Evolutionary conservation across 164 flowering plant genomes (phyloP).

Genomic region (Houttuynia cordata): DNA sequence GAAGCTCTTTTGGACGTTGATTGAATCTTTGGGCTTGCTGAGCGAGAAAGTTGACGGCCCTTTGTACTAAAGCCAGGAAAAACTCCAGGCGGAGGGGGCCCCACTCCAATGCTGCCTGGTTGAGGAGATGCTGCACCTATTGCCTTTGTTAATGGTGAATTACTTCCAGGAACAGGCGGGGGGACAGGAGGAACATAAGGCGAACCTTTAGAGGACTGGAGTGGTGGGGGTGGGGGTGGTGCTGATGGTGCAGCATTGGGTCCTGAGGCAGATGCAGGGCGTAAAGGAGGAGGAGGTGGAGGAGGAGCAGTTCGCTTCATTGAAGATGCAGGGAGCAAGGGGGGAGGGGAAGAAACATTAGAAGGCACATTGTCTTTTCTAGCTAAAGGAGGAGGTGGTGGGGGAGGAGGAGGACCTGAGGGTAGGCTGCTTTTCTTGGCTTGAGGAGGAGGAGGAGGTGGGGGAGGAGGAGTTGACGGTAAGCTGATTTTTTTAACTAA

Average conservation of each 20-base stretch:
- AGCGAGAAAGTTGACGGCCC: constrained; percentile 36
- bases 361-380: neutral
- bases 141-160: constrained; percentile 17
- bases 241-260: constrained; percentile 2
- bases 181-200: constrained; percentile 35
- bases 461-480: constrained; percentile 8
- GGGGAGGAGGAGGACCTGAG: constrained; percentile 25
- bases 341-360: constrained; percentile 5
- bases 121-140: constrained; percentile 15
- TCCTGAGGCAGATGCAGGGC: constrained; percentile 3
- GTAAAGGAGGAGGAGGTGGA: constrained; percentile 22
- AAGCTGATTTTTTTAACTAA: neutral
- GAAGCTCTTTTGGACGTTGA: constrained; percentile 22
- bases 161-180: constrained; percentile 25
- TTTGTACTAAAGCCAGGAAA: constrained; percentile 25
- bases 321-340: constrained; percentile 5
- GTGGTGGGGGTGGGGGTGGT: constrained; percentile 23
- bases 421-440: neutral
- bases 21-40: constrained; percentile 29
- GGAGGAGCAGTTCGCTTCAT: constrained; percentile 13
- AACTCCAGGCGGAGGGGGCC: constrained; percentile 31
- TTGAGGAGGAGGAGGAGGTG: constrained; percentile 11
- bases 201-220: constrained; percentile 11
- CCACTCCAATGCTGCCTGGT: constrained; percentile 8
- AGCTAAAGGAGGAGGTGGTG: constrained; percentile 4